phyloP scores from a whole-genome alignment of 2,329 filamentous ascomycete species.

The Blastomyces percursus region DNA sequence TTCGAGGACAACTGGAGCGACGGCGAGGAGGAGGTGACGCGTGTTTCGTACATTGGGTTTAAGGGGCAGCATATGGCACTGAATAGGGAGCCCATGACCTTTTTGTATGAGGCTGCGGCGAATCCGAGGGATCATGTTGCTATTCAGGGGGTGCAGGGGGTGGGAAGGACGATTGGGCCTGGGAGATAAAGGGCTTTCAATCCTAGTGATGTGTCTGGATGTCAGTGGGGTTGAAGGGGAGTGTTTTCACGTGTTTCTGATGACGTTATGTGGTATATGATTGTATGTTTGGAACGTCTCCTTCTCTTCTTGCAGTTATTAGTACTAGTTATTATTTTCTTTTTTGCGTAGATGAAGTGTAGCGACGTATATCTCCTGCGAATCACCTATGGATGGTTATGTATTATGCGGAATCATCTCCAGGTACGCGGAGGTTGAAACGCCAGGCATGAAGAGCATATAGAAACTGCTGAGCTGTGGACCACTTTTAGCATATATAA shows the following conservation, averaged over 20 bases:
- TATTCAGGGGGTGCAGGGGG: conserved; percentile 34
- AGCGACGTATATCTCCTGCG: background rate
- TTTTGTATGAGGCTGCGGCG: conserved; percentile 86
- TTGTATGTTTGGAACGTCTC: background rate
- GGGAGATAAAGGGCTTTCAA: conserved; percentile 18
- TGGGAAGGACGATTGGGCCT: conserved; percentile 31
- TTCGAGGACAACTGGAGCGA: conserved; percentile 82
- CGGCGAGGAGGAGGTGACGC: conserved; percentile 68
- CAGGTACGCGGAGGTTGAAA: background rate
- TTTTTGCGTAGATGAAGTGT: background rate
- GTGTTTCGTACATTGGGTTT: conserved; percentile 76
- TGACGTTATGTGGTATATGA: conserved; percentile 1
- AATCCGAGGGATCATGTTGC: conserved; percentile 73
- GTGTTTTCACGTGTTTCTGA: background rate
- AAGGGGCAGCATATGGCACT: conserved; percentile 88
- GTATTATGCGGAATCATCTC: background rate
- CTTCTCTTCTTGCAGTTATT: background rate
- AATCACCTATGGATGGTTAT: background rate
- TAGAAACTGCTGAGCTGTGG: background rate
- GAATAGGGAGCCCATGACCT: conserved; percentile 69
- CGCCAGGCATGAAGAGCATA: background rate
- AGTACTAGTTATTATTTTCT: background rate
- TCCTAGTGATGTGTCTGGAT: background rate
- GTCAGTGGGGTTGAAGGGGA: background rate
- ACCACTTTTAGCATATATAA: background rate